Evolutionary conservation across 495 filamentous ascomycete genomes (phyloP), one percentile per base, ranked within the genome.

Genomic region (Penicillium pulvis): DNA sequence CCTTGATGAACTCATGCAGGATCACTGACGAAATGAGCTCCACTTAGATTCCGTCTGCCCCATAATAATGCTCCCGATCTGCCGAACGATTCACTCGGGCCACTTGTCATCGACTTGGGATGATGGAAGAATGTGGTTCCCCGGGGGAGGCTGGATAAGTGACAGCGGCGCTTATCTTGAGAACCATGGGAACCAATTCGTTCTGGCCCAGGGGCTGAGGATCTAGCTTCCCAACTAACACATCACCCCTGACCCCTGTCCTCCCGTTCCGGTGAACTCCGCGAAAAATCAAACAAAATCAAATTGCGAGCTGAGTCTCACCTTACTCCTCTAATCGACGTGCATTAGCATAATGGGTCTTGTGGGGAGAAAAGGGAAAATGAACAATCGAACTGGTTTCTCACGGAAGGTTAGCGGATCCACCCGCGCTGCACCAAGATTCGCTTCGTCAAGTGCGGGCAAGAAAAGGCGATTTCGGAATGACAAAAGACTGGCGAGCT

Each of bases 311-410:
- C 17, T 51, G 46, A 28, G n/a, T 57, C 24, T 23, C 51, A 26
- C n/a, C n/a, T n/a, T 51, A 10, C 44, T 50, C 19, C 39, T 62
- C 44, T 62, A 9, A 42, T 58, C 47, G 54, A 61, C 42, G 47
- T 62, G 60, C 60, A 62, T 58, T 62, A 62, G 56, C 17, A 54
- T 36, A 39, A 62, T 52, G 60, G 56, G 46, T 36, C 51, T 24
- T 42, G 51, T 49, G 51, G 55, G 41, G 55, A 31, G 20, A 42
- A 30, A 16, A 41, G 14, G 46, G 26, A 16, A 8, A 16, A 26
- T 49, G 14, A 49, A 49, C 16, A 49, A 49, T 30, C 14, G 46
- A 49, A 49, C 46, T 49, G 46, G 26, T 49, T 17, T 49, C 45
- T 6, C 45, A 19, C 26, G 46, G 46, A 30, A 49, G 7, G 2